These are phyloP conservation scores for Corchorus olitorius DNA, from an alignment of 345 rosid genomes.

Conservation along the genomic window DNA sequence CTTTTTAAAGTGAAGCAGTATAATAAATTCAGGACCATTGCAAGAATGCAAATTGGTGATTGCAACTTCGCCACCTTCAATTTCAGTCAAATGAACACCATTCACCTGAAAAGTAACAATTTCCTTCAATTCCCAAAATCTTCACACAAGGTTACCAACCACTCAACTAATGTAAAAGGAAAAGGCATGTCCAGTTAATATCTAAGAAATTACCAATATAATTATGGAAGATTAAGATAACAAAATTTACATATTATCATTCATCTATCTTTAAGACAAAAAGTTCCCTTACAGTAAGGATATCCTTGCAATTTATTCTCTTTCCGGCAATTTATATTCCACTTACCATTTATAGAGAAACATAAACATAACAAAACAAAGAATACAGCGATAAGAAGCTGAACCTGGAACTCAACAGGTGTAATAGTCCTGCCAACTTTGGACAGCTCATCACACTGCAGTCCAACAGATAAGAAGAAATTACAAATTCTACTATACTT, in stretches of 20 bases:
- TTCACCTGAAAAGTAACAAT: constrained; percentile 44
- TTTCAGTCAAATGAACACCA: constrained; percentile 65
- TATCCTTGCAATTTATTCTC: no score
- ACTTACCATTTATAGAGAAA: neutral
- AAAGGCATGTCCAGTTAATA: neutral
- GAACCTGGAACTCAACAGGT: constrained; percentile 68
- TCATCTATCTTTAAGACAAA: neutral
- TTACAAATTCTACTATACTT: neutral
- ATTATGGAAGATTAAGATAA: neutral
- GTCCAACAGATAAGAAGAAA: constrained; percentile 13
- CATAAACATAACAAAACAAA: neutral
- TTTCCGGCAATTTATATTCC: neutral
- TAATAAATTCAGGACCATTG: constrained; percentile 57
- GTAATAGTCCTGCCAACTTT: constrained; percentile 47
- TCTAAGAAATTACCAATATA: neutral
- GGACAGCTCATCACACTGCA: constrained; percentile 69
- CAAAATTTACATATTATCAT: neutral
- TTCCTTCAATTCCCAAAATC: neutral
- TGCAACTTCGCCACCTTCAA: constrained; percentile 63
- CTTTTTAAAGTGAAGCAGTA: constrained; percentile 44
- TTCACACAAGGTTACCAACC: neutral
- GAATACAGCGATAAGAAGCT: neutral
- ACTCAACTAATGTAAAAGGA: neutral
- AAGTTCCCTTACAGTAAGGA: no score
- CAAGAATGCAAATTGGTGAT: constrained; percentile 63